Evolutionary conservation across 2,329 filamentous ascomycete genomes (phyloP).

Genomic region (Colletotrichum noveboracense): DNA sequence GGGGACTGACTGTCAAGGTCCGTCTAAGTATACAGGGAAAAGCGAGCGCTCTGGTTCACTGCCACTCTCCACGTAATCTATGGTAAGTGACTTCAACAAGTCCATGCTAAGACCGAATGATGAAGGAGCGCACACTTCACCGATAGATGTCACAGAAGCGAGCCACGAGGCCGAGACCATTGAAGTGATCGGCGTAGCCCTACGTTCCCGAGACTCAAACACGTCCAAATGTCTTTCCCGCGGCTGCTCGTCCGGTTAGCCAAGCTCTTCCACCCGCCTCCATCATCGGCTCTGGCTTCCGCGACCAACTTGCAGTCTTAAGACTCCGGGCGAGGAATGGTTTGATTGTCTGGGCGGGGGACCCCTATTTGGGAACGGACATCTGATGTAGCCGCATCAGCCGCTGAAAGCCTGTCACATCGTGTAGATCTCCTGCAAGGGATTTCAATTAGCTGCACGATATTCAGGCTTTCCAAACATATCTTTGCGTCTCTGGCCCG

Average conservation of each 20-base stretch:
- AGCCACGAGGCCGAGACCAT: background rate
- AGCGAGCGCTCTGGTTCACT: background rate
- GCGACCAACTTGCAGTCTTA: background rate
- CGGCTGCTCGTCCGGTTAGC: background rate
- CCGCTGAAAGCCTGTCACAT: background rate
- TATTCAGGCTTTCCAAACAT: background rate
- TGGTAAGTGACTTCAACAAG: background rate
- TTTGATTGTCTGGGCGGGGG: background rate
- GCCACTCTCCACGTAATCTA: background rate
- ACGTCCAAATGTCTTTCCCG: background rate
- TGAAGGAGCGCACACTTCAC: background rate
- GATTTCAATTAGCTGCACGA: background rate
- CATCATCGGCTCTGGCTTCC: background rate
- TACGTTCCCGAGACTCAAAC: background rate
- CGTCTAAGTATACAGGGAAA: background rate
- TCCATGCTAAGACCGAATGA: background rate
- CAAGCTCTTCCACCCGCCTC: background rate
- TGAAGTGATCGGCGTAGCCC: background rate
- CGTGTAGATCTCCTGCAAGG: background rate
- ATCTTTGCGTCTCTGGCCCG: background rate
- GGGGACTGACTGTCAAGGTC: background rate
- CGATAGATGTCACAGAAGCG: background rate
- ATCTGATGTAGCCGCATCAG: background rate
- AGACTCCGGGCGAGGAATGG: background rate
- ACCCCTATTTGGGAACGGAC: background rate